Evolutionary conservation across 1,284 basidiomycete species (phyloP).

Genomic region (Vanrija humicola): DNA sequence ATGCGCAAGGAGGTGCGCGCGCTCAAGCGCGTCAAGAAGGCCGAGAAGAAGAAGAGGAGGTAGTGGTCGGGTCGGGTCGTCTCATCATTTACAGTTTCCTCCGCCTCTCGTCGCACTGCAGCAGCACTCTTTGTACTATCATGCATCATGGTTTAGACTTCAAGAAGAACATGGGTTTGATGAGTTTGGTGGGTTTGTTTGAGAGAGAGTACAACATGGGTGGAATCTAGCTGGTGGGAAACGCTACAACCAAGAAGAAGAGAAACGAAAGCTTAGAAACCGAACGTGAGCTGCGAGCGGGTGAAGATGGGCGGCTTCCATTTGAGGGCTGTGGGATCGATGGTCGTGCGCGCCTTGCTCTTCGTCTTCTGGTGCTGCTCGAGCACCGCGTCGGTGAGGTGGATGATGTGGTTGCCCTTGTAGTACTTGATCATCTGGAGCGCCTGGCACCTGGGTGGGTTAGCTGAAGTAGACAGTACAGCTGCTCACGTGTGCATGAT

Average conservation of each 20-base stretch:
- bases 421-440: conserved; percentile 94
- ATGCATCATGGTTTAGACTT: conserved; percentile 5
- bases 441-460: conserved; percentile 69
- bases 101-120: not conserved
- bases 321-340: conserved; percentile 69
- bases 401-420: conserved; percentile 92
- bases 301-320: conserved; percentile 96
- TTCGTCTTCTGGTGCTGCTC: conserved; percentile 83
- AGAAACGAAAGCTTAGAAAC: conserved; percentile 56
- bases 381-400: conserved; percentile 82
- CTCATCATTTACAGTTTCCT: not conserved
- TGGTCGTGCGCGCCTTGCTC: conserved; percentile 73
- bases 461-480: not conserved
- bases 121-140: conserved; percentile 9
- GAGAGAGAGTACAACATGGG: no score
- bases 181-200: no score
- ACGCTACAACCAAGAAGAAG: not conserved
- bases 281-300: conserved; percentile 81
- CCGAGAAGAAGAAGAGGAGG: conserved; percentile 32
- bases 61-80: not conserved
- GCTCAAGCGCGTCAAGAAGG: conserved; percentile 41
- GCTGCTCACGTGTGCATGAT: conserved; percentile 88
- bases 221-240: no score
- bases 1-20: conserved; percentile 48
- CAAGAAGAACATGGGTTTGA: no score